phyloP scores from a whole-genome alignment of 306 rosid species.

The Inga laurina region DNA sequence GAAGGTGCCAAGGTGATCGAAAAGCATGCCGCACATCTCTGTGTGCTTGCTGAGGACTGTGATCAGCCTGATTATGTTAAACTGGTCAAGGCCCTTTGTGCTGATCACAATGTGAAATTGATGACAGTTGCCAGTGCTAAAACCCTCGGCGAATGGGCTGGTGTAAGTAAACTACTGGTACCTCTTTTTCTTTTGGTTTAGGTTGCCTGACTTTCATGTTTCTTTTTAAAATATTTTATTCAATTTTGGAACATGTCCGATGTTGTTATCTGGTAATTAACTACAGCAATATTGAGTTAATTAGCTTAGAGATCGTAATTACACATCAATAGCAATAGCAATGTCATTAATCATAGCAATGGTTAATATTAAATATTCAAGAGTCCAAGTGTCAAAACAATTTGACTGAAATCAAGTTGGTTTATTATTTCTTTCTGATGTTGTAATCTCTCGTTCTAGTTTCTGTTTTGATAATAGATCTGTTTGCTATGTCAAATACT shows the following conservation, averaged over 20 bases:
- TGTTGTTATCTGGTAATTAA: neutral
- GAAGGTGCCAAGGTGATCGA: conserved; percentile 82
- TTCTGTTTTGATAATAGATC: neutral
- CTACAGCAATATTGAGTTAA: too few relatives aligned
- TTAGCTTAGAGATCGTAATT: neutral
- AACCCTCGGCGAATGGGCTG: conserved; percentile 92
- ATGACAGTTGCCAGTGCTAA: conserved; percentile 79
- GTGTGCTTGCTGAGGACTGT: conserved; percentile 83
- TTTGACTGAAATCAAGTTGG: neutral
- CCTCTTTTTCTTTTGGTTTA: neutral
- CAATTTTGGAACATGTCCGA: too few relatives aligned
- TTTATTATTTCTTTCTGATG: too few relatives aligned
- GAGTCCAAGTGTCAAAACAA: neutral
- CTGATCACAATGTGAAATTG: conserved; percentile 71
- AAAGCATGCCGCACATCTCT: conserved; percentile 83
- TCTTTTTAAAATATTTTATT: neutral
- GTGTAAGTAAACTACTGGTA: conserved; percentile 52
- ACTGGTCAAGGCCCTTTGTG: conserved; percentile 79
- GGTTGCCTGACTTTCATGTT: neutral
- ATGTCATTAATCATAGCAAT: neutral
- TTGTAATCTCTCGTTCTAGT: neutral
- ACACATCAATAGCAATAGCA: neutral
- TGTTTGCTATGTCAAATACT: neutral
- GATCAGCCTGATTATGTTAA: conserved; percentile 82
- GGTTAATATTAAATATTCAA: neutral